Evolutionary conservation across 2,329 filamentous ascomycete genomes (phyloP), one percentile per base, ranked within the genome.

Genomic region (Dothideomycetes sp.): DNA sequence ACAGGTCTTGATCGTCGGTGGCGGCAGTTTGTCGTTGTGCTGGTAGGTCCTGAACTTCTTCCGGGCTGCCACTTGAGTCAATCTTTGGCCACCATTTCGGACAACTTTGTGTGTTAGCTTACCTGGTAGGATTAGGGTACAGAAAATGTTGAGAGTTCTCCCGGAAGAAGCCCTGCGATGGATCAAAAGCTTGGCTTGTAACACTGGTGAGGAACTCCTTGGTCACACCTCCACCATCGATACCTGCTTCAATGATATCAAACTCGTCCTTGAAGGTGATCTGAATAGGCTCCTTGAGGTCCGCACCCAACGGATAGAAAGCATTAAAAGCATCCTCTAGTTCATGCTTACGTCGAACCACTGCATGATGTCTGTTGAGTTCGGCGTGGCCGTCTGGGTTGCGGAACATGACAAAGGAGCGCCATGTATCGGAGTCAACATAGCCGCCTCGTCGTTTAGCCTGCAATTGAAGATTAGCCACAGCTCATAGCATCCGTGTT

Each of bases 211-310:
- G 69, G 46, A 98, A 98, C 53, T 98, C 91, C 52, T 98, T 98
- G 2, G 89, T 95, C 7, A 98, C 91, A 46, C 91, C 91, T 7
- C 91, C 91, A 0, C 91, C 91, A 55, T 98, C 91, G 40, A 98
- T 96, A 8, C 91, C 91, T 10, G 89, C 89, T 62, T 98, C 91
- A 5, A 77, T 71, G 1, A 81, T 76, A 45, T 83, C 84, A 49
- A 94, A 98, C 44, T 87, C 75, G 56, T 98, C 91, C 32, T 95
- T 79, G 57, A 98, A 98, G 0, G 85, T 91, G 52, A 98, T 96
- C 54, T 94, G 86, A 27, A 98, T 94, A 0, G 87, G 86, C 54
- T 96, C 89, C 56, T 96, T 96, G 41, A 98, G 63, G 1, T 79
- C 81, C 11, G 89, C 83, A 0, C 82, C 83, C 4, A 96, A 69